Evolutionary conservation across 1,284 basidiomycete genomes (phyloP), one percentile per base, ranked within the genome.

Genomic region (Boletus austroedulis): DNA sequence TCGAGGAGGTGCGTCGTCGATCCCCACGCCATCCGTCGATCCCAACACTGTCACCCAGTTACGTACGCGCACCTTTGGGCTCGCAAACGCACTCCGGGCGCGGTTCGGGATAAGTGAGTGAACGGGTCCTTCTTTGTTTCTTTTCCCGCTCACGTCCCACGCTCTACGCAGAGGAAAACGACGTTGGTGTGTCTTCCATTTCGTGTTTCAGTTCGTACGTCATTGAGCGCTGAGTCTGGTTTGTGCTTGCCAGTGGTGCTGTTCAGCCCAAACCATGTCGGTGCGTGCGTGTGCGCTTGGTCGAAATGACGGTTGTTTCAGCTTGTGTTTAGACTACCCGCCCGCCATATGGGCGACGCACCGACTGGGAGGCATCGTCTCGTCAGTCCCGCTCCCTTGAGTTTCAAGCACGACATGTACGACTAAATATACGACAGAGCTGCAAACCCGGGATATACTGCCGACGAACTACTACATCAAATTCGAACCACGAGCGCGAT

Each of bases 301-400:
- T 40, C 9, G 9, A 24, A 10, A n/a, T 11, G 15, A 32, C 7
- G 24, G 5, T 26, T 26, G 12, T 26, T 1, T 19, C 24, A 4
- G 19, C 19, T 21, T 4, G n/a, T 10, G n/a, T 52, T 11, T 32
- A 89, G 90, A 93, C 67, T 92, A 90, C 64, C 82, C 85, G 0
- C 75, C 84, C 1, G 80, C 79, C 0, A 77, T 89, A 5, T 92
- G 89, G 89, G 89, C 87, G 4, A 70, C 78, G 3, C 87, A 90
- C 64, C 76, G 84, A 44, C 74, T 92, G 4, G 90, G 90, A 28
- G 90, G 76, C 4, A 79, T 87, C 46, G 77, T 87, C 64, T 85
- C 85, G 77, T 84, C 67, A 59, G 83, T 58, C n/a, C n/a, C n/a
- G n/a, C n/a, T n/a, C 28, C 6, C 24, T 47, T 47, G 28, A 28